A percentile compares a stretch with the other conserved stretches of the same genome.
These are phyloP conservation scores for Boletellus ananiceps DNA, from an alignment of 768 basidiomycete genomes.

Conservation along the genomic window DNA sequence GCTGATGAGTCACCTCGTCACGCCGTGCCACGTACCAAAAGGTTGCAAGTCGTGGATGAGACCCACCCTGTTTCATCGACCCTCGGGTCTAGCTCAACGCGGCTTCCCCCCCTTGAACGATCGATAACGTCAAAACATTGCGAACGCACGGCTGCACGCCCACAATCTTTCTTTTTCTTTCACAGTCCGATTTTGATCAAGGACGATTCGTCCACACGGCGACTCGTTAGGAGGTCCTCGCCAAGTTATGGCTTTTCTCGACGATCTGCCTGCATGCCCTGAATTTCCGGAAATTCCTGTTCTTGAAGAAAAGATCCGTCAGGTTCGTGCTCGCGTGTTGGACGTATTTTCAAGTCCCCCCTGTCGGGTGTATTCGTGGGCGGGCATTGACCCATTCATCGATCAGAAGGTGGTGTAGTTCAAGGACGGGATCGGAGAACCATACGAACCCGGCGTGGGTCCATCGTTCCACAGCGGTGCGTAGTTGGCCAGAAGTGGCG, in stretches of 20 bases:
- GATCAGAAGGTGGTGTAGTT: background rate
- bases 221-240: background rate
- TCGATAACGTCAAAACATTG: constrained; percentile 20
- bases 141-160: constrained; percentile 2
- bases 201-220: constrained; percentile 5
- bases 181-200: constrained; percentile 16
- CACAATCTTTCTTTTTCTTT: constrained; percentile 1
- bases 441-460: constrained; percentile 14
- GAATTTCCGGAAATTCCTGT: background rate
- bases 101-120: constrained; percentile 7
- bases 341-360: constrained; percentile 3
- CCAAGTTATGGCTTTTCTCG: background rate
- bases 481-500: constrained; percentile 2
- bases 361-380: background rate
- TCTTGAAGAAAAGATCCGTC: too few species aligned
- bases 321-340: background rate
- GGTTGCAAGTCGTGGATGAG: background rate
- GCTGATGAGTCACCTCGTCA: constrained; percentile 1
- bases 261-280: background rate
- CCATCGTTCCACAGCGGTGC: background rate
- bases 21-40: background rate
- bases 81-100: constrained; percentile 6
- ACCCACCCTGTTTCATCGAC: constrained; percentile 11
- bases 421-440: background rate
- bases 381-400: constrained; percentile 9